Conservation (phyloP, 306 rosid genomes). For the Arachis hypogaea region DNA sequence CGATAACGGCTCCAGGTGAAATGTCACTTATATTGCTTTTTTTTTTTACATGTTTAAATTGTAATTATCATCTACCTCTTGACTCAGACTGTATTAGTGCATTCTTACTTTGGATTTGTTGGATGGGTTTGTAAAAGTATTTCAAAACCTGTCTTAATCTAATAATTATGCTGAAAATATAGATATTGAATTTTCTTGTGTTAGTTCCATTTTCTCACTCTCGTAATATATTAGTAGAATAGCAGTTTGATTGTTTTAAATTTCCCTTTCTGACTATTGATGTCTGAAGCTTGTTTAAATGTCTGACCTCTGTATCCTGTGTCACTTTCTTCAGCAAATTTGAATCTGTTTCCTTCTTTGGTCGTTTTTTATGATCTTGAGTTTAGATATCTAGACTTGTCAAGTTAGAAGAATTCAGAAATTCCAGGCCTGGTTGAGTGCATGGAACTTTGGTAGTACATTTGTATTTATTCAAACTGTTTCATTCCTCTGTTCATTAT, state of each 20-base stretch:
- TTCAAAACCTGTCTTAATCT: not conserved
- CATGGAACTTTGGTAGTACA: not conserved
- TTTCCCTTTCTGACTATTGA: not conserved
- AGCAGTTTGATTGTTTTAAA: not conserved
- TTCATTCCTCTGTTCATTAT: constrained; percentile 1
- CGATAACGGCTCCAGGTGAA: constrained; percentile 96
- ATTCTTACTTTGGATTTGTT: constrained; percentile 5
- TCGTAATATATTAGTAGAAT: not conserved
- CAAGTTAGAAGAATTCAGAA: not conserved
- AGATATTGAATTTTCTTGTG: not conserved
- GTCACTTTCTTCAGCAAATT: not conserved
- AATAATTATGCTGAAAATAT: not conserved
- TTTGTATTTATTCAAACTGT: not conserved
- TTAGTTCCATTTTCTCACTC: not conserved
- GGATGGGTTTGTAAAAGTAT: constrained; percentile 2
- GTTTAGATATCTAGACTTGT: not conserved
- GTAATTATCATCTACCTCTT: not conserved
- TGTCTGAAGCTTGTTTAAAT: not conserved
- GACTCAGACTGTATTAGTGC: not conserved
- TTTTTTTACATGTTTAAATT: not conserved
- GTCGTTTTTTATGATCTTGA: not conserved
- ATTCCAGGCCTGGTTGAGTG: not conserved
- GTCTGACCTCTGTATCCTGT: constrained; percentile 7
- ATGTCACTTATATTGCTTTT: constrained; percentile 35
- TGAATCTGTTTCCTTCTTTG: not conserved